Conservation (phyloP, 179 eudicot genomes). For the Spinacia oleracea region DNA sequence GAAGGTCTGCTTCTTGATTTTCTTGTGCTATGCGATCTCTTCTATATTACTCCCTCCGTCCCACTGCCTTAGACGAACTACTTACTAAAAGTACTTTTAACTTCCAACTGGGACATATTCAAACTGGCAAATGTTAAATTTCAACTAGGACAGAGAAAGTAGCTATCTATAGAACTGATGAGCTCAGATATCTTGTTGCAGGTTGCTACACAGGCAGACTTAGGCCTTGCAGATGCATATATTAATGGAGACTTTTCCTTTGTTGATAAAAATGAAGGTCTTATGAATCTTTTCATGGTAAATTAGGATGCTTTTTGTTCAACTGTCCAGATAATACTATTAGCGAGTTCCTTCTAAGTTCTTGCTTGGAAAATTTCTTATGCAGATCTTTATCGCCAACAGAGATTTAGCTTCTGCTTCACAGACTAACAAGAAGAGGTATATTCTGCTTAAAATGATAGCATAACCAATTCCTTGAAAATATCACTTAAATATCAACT, state of each 20-base stretch:
- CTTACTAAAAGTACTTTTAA: too few species aligned
- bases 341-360: not conserved
- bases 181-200: constrained; percentile 23
- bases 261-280: constrained; percentile 80
- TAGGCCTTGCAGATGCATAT: constrained; percentile 98
- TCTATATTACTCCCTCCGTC: not conserved
- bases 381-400: constrained; percentile 70
- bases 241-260: constrained; percentile 88
- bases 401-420: constrained; percentile 53
- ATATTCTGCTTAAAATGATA: constrained; percentile 5
- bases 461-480: not conserved
- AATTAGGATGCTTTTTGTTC: not conserved
- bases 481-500: not conserved
- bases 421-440: constrained; percentile 50
- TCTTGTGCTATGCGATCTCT: not conserved
- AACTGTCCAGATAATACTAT: not conserved
- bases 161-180: not conserved
- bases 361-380: not conserved
- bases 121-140: not conserved
- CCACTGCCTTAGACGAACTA: not conserved
- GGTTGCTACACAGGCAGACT: constrained; percentile 89
- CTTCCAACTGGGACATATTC: not conserved
- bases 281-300: constrained; percentile 82
- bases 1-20: constrained; percentile 56
- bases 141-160: not conserved